Percentiles rank a stretch among this genome's conserved stretches.
phyloP scores from a whole-genome alignment of 176 grass and related monocot genomes.

The Oryza meyeriana region DNA sequence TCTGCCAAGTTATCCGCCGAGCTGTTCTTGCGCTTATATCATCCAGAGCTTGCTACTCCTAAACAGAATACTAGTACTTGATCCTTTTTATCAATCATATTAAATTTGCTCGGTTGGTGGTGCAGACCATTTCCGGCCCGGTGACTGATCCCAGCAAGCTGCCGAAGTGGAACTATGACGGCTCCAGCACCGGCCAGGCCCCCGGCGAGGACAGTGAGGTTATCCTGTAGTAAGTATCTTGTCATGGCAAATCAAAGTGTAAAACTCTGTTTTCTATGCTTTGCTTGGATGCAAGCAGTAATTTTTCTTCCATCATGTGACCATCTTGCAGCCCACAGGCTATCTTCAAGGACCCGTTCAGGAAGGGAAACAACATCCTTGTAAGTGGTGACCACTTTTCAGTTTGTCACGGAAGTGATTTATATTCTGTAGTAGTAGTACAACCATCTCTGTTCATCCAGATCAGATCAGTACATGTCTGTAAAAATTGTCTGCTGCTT shows the following conservation, averaged over 20 bases:
- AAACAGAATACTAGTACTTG: not conserved
- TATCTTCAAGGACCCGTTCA: constrained; percentile 99
- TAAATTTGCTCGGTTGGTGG: constrained; percentile 16
- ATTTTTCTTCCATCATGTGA: constrained; percentile 22
- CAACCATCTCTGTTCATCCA: not conserved
- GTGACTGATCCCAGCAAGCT: constrained; percentile 80
- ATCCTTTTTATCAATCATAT: not conserved
- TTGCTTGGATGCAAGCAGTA: constrained; percentile 4
- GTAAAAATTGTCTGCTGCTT: not conserved
- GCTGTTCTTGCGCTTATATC: constrained; percentile 30
- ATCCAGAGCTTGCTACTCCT: not conserved
- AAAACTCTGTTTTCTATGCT: not conserved
- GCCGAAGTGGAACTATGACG: constrained; percentile 99
- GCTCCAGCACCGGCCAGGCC: constrained; percentile 98
- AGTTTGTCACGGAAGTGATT: not conserved
- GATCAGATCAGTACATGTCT: not conserved
- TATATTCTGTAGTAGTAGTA: not conserved
- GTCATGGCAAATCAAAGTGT: constrained; percentile 10
- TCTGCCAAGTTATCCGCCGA: constrained; percentile 30
- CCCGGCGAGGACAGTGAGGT: constrained; percentile 98
- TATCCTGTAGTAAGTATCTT: constrained; percentile 85
- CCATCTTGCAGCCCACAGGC: constrained; percentile 77
- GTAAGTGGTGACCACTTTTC: constrained; percentile 49
- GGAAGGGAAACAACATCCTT: constrained; percentile 97
- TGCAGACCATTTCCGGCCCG: constrained; percentile 71